These are phyloP conservation scores for Talaromyces sp. DNA, from an alignment of 2,329 filamentous ascomycete species.

Conservation along the genomic window DNA sequence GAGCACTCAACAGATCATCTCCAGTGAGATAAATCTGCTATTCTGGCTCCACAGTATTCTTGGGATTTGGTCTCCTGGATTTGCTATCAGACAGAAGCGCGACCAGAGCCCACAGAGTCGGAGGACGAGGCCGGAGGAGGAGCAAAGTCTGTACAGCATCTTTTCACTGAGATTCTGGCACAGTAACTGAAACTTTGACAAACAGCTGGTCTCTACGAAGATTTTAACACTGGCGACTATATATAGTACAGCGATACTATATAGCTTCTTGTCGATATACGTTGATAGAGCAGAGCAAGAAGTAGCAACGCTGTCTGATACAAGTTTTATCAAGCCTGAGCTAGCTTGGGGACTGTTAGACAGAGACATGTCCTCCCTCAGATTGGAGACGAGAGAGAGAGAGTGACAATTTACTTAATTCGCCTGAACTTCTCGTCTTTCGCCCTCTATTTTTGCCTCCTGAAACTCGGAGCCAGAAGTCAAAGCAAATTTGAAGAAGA, in stretches of 20 bases:
- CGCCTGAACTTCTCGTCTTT: conserved; percentile 37
- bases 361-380: conserved; percentile 51
- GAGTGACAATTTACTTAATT: conserved; percentile 43
- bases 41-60: neutral
- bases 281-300: conserved; percentile 67
- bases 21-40: neutral
- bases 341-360: conserved; percentile 75
- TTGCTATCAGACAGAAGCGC: neutral
- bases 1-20: neutral
- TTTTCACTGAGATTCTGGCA: conserved; percentile 12
- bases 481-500: neutral
- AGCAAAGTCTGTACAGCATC: neutral
- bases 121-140: conserved; percentile 10
- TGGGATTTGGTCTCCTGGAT: neutral
- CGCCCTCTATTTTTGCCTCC: conserved; percentile 27
- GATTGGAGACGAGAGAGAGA: conserved; percentile 33
- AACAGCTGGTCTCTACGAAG: conserved; percentile 32
- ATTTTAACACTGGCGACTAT: conserved; percentile 42
- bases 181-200: conserved; percentile 25
- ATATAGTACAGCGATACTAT: conserved; percentile 56
- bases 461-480: neutral
- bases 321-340: conserved; percentile 50
- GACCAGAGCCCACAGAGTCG: neutral
- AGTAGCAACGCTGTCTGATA: conserved; percentile 46
- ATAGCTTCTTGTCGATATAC: conserved; percentile 71